A percentile compares a stretch with the other conserved stretches of the same genome.
phyloP scores from a whole-genome alignment of 2,329 filamentous ascomycete species.

The Hymenoscyphus salicellus region DNA sequence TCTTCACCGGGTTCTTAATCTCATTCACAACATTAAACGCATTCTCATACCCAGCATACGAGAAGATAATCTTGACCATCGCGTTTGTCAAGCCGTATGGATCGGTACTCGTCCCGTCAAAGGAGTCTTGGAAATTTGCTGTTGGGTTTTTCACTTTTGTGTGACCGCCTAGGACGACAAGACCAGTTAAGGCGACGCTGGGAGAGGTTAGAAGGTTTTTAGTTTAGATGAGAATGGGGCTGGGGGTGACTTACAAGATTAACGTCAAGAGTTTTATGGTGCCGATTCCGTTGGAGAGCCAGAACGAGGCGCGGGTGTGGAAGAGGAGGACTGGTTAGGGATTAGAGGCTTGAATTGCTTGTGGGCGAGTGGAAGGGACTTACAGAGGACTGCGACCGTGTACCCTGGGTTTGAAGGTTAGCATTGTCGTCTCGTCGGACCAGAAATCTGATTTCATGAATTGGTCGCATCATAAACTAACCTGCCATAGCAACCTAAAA shows the following conservation, averaged over 20 bases:
- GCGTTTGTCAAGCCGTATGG: constrained; percentile 55
- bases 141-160: constrained; percentile 48
- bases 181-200: constrained; percentile 54
- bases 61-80: constrained; percentile 57
- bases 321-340: constrained; percentile 42
- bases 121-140: constrained; percentile 54
- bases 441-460: neutral
- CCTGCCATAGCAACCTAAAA: neutral
- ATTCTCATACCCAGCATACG: constrained; percentile 56
- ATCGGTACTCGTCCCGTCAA: constrained; percentile 46
- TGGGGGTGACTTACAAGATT: constrained; percentile 45
- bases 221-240: constrained; percentile 11
- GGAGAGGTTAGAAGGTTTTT: constrained; percentile 7
- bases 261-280: constrained; percentile 59
- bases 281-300: constrained; percentile 55
- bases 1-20: constrained; percentile 57
- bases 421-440: neutral
- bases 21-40: constrained; percentile 62
- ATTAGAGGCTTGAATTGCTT: neutral
- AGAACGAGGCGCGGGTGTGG: constrained; percentile 57
- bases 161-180: constrained; percentile 60
- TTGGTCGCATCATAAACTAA: neutral
- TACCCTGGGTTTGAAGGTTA: constrained; percentile 51
- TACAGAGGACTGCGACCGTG: constrained; percentile 45
- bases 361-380: constrained; percentile 27